Base-by-base conservation (phyloP, 805 yeast genomes). In the Citeromyces nyonsensis region DNA sequence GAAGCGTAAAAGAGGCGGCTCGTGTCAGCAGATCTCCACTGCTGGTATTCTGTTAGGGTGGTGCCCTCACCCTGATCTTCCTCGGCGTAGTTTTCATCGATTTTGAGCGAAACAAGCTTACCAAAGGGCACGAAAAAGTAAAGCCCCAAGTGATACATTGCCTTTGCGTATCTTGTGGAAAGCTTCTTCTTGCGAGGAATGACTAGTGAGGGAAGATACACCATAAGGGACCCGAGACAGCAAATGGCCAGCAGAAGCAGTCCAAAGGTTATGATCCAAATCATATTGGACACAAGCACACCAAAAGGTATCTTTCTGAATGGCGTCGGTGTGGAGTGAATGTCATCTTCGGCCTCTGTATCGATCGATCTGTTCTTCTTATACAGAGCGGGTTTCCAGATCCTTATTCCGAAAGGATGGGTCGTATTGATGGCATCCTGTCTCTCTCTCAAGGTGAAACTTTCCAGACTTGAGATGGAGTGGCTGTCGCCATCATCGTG, bases 311-410 rank as follows among this genome's bases (percentile, higher is more conserved):
- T 72, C 4, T 56, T 57, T 37, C 68, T 58, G 38, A 67, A 49
- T 33, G 64, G 45, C 60, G 61, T 42, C 41, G 57, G 44, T 11
- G 75, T 69, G 30, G 84, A 86, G 52, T 88, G 96, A 42, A 91
- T 83, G 61, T 91, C 98, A 39, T 80, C 80, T 37, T 83, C 94
- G 2, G 97, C 96, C 36, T 83, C 76, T 27, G 74, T 65, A 42
- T 91, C 91, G 24, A 91, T 96, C 4, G 95, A 82, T 45, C 98
- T 73, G 37, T 69, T 68, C 52, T 91, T 91, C 51, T 91, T 91
- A 56, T 91, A 91, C 35, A 91, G 60, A 2, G 97, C 95, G 1
- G 98, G 98, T 48, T 91, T 91, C 98, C 98, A 91, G 44, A 91
- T 83, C 52, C 95, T 78, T 30, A 91, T 88, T 65, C 98, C 98